These are phyloP conservation scores for Dothiorella sarmentorum DNA, from an alignment of 2,329 filamentous ascomycete genomes.

Conservation along the genomic window DNA sequence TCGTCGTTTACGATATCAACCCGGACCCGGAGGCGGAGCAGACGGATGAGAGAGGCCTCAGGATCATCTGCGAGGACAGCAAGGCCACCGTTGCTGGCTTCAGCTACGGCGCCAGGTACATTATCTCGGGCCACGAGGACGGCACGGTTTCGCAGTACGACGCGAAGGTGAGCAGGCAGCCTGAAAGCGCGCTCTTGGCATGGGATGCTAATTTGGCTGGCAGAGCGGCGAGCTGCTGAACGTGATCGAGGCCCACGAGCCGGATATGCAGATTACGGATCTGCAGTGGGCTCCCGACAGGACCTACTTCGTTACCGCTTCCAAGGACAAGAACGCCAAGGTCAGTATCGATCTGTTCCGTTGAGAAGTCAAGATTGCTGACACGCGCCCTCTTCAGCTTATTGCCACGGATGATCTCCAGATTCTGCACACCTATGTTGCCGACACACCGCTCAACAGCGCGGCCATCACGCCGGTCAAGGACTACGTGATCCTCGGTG, in stretches of 20 bases:
- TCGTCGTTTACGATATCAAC: conserved; percentile 87
- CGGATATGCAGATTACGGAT: conserved; percentile 80
- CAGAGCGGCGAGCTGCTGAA: conserved; percentile 76
- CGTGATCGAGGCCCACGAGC: conserved; percentile 82
- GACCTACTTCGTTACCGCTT: conserved; percentile 97
- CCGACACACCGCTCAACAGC: conserved; percentile 95
- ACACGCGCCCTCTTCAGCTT: conserved; percentile 50
- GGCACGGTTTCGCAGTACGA: conserved; percentile 89
- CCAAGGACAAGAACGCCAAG: conserved; percentile 97
- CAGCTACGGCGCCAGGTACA: conserved; percentile 92
- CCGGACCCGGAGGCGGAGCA: conserved; percentile 80
- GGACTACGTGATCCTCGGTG: conserved; percentile 95
- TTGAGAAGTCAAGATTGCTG: conserved; percentile 1
- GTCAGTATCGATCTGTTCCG: conserved; percentile 42
- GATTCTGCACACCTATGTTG: conserved; percentile 85
- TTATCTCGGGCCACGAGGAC: conserved; percentile 96
- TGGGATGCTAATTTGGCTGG: not conserved
- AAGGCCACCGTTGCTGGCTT: conserved; percentile 97
- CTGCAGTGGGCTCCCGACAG: conserved; percentile 92
- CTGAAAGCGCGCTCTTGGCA: not conserved
- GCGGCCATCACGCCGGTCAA: conserved; percentile 92
- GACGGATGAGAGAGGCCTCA: conserved; percentile 74
- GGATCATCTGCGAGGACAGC: conserved; percentile 85
- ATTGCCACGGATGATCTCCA: conserved; percentile 81
- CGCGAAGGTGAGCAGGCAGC: conserved; percentile 62